These are phyloP conservation scores for Lecanicillium sp. DNA, from an alignment of 2,329 filamentous ascomycete species.

Conservation along the genomic window DNA sequence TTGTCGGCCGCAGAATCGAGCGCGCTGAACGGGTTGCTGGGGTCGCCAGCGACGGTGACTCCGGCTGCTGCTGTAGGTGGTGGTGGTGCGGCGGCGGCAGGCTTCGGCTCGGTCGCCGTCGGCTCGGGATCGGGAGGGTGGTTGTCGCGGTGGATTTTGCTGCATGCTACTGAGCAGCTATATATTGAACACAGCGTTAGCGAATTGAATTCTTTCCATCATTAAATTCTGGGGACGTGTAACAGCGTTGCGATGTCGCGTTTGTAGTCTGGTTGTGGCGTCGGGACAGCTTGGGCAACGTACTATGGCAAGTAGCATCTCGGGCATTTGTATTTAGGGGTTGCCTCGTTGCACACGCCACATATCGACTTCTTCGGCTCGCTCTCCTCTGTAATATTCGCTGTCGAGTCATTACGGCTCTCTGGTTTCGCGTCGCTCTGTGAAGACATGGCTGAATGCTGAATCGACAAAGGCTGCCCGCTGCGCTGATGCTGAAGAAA, in stretches of 20 bases:
- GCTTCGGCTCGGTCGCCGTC: slow-evolving; percentile 16
- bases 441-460: neutral
- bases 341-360: slow-evolving; percentile 44
- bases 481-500: neutral
- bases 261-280: no score
- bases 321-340: slow-evolving; percentile 59
- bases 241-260: no score
- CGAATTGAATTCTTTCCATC: neutral
- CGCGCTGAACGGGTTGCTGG: slow-evolving; percentile 42
- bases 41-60: slow-evolving; percentile 17
- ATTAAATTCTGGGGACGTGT: no score
- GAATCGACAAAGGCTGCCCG: neutral
- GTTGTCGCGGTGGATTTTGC: slow-evolving; percentile 44
- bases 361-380: slow-evolving; percentile 28
- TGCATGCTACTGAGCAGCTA: slow-evolving; percentile 56
- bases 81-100: slow-evolving; percentile 12
- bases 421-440: neutral
- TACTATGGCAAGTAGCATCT: slow-evolving; percentile 54
- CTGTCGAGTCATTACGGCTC: neutral
- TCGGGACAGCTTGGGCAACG: no score
- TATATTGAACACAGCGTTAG: slow-evolving; percentile 12
- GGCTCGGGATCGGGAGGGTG: slow-evolving; percentile 37
- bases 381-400: slow-evolving; percentile 15
- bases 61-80: slow-evolving; percentile 14
- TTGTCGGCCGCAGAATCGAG: slow-evolving; percentile 43